Evolutionary conservation across 2,329 filamentous ascomycete genomes (phyloP).

Genomic region (Penicillium crustosum): DNA sequence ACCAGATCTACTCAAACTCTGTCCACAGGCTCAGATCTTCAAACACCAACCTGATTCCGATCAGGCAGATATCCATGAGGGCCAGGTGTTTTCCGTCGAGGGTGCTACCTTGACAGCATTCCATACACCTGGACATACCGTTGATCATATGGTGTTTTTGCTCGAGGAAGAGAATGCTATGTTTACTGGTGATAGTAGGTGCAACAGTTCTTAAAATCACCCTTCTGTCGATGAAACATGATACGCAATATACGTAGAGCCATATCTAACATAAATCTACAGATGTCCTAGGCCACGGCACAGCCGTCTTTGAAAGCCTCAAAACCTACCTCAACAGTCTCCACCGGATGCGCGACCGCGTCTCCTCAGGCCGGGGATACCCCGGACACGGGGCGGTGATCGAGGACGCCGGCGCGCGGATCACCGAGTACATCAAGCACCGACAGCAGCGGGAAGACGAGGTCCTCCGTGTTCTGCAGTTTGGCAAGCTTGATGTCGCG

Average conservation of each 20-base stretch:
- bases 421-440: constrained; percentile 81
- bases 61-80: constrained; percentile 57
- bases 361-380: constrained; percentile 64
- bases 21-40: constrained; percentile 63
- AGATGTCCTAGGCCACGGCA: constrained; percentile 81
- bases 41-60: constrained; percentile 60
- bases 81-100: constrained; percentile 54
- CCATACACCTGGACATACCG: constrained; percentile 72
- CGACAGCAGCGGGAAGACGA: constrained; percentile 76
- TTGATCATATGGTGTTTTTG: constrained; percentile 77
- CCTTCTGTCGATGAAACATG: background rate
- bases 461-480: constrained; percentile 64
- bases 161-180: constrained; percentile 76
- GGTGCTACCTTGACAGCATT: constrained; percentile 64
- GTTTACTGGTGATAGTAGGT: constrained; percentile 76
- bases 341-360: constrained; percentile 64
- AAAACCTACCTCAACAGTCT: constrained; percentile 67
- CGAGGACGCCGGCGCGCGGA: constrained; percentile 67
- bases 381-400: constrained; percentile 85
- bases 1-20: constrained; percentile 63
- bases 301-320: constrained; percentile 80
- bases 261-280: background rate
- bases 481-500: constrained; percentile 37
- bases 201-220: background rate
- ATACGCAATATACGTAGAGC: background rate